Percentiles rank a stretch among this genome's conserved stretches.
These are phyloP conservation scores for Russula griseocarnosa DNA, from an alignment of 768 basidiomycete species.

Conservation along the genomic window DNA sequence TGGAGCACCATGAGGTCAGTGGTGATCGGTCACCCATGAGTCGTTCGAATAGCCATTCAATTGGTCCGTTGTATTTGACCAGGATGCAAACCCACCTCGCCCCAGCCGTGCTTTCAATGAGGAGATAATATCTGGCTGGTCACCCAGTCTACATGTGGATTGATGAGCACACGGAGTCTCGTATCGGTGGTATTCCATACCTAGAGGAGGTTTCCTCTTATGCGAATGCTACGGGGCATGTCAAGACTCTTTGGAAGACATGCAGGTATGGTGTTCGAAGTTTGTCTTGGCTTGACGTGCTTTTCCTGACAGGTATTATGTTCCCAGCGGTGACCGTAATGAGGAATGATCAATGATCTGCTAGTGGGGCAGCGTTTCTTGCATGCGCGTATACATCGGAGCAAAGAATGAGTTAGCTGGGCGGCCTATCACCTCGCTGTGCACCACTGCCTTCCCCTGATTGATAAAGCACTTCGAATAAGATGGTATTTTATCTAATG, in stretches of 20 bases:
- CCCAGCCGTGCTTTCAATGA: background rate
- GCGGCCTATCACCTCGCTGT: constrained; percentile 12
- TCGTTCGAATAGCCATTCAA: background rate
- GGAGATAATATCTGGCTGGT: background rate
- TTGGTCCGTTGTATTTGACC: background rate
- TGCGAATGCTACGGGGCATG: background rate
- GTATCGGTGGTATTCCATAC: background rate
- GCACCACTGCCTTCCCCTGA: background rate
- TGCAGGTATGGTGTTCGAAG: background rate
- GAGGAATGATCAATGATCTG: background rate
- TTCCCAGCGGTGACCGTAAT: background rate
- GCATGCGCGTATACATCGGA: background rate
- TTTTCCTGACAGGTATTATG: background rate
- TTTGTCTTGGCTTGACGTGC: background rate
- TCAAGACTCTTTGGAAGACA: background rate
- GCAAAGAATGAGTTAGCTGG: background rate
- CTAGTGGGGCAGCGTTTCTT: background rate
- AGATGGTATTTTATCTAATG: constrained; percentile 1
- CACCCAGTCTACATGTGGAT: background rate
- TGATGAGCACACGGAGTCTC: background rate
- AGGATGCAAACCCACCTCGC: background rate
- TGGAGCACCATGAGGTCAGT: constrained; percentile 1
- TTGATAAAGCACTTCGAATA: constrained; percentile 14
- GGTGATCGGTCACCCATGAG: background rate
- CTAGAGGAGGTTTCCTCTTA: background rate